Evolutionary conservation across 148 eudicot genomes (phyloP).

Genomic region (Linanthus parryae): DNA sequence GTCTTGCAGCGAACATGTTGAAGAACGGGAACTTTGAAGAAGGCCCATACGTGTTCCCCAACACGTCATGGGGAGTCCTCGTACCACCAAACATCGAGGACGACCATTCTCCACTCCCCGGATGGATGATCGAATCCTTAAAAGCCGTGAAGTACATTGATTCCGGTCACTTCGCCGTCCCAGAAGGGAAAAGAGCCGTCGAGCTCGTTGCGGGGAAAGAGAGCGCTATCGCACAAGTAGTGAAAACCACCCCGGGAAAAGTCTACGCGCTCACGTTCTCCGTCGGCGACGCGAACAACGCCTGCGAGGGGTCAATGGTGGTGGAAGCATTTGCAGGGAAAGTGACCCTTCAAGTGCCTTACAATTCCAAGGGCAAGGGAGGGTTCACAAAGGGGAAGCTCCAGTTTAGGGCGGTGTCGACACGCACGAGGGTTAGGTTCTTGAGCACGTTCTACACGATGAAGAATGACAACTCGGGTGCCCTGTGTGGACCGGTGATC

Average conservation of each 20-base stretch:
- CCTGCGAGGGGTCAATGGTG: slow-evolving; percentile 32
- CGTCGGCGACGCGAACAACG: slow-evolving; percentile 34
- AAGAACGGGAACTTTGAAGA: slow-evolving; percentile 50
- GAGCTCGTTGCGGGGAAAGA: slow-evolving; percentile 48
- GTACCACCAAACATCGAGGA: slow-evolving; percentile 46
- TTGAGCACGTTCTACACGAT: slow-evolving; percentile 38
- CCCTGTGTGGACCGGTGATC: slow-evolving; percentile 43
- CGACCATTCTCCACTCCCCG: slow-evolving; percentile 41
- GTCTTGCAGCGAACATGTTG: slow-evolving; percentile 32
- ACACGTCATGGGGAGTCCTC: slow-evolving; percentile 33
- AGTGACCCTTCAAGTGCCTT: slow-evolving; percentile 19
- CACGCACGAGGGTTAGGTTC: slow-evolving; percentile 28
- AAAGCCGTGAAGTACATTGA: slow-evolving; percentile 48
- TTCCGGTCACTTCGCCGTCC: slow-evolving; percentile 25
- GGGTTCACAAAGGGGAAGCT: slow-evolving; percentile 23
- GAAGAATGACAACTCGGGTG: slow-evolving; percentile 37
- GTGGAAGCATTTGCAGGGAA: slow-evolving; percentile 37
- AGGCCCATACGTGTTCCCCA: slow-evolving; percentile 40
- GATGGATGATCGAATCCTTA: slow-evolving; percentile 43
- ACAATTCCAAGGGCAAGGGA: slow-evolving; percentile 28
- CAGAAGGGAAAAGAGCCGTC: slow-evolving; percentile 34
- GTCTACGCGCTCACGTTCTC: slow-evolving; percentile 30
- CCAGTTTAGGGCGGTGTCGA: slow-evolving; percentile 22
- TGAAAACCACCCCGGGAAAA: slow-evolving; percentile 22
- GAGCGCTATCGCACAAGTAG: slow-evolving; percentile 33